Evolutionary conservation across 305 asterid genomes (phyloP).

Genomic region (Stenogyne calaminthoides): DNA sequence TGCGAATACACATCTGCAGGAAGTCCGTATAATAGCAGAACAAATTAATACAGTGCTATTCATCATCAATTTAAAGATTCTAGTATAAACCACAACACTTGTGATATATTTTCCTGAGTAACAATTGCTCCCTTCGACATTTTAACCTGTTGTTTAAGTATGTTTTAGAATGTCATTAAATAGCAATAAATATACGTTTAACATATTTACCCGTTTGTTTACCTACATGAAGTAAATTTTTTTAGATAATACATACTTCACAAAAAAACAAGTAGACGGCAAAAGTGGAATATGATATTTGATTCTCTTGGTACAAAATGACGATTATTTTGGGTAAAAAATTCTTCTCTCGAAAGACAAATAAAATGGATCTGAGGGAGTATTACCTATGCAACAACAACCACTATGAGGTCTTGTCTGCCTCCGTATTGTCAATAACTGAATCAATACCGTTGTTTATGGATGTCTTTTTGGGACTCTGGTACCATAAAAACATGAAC

Average conservation of each 20-base stretch:
- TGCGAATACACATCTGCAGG: neutral
- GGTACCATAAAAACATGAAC: constrained; percentile 73
- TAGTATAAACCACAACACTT: neutral
- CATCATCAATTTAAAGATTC: neutral
- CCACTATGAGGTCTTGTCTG: constrained; percentile 26
- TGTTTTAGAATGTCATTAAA: too few relatives aligned
- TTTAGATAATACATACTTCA: too few relatives aligned
- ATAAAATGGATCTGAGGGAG: neutral
- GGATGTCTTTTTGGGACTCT: constrained; percentile 47
- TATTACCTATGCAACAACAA: constrained; percentile 43
- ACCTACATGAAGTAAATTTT: too few relatives aligned
- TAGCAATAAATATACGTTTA: too few relatives aligned
- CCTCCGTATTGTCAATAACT: constrained; percentile 28
- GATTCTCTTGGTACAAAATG: too few relatives aligned
- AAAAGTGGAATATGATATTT: too few relatives aligned
- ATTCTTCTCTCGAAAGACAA: neutral
- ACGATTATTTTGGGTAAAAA: neutral
- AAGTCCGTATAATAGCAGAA: neutral
- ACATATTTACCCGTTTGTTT: too few relatives aligned
- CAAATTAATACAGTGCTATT: neutral
- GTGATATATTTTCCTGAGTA: neutral
- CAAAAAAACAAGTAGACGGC: too few relatives aligned
- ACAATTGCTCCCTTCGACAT: neutral
- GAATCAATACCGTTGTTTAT: constrained; percentile 35
- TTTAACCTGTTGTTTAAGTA: too few relatives aligned